These are phyloP conservation scores for Ephemerocybe angulata DNA, from an alignment of 768 basidiomycete species.

Conservation along the genomic window DNA sequence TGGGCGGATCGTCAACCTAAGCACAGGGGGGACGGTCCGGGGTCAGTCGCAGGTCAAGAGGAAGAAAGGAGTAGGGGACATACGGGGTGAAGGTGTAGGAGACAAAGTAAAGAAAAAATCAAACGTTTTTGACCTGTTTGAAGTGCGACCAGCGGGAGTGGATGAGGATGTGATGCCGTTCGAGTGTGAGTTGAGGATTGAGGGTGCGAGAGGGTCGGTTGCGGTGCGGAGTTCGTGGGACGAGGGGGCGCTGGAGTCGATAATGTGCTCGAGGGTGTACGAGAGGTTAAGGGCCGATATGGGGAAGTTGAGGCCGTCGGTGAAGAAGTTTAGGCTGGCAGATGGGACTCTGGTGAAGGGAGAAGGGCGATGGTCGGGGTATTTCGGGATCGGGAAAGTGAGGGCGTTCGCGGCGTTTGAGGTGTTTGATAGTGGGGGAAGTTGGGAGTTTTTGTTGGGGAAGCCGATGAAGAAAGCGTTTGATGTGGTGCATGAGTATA, in stretches of 20 bases:
- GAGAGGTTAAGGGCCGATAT: neutral
- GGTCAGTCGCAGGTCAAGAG: neutral
- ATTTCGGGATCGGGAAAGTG: neutral
- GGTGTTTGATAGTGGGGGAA: conserved; percentile 22
- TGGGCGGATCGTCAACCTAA: neutral
- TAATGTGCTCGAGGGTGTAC: conserved; percentile 1
- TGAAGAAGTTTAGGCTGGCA: neutral
- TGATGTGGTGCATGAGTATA: conserved; percentile 21
- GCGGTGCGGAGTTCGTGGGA: neutral
- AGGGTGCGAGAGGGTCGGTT: neutral
- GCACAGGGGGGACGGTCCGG: neutral
- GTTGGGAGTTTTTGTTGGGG: conserved; percentile 24
- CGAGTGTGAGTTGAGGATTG: neutral
- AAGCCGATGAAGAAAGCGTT: conserved; percentile 22
- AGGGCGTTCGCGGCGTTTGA: conserved; percentile 9
- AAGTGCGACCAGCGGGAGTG: neutral
- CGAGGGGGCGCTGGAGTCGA: neutral
- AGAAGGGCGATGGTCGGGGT: neutral
- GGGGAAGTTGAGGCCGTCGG: neutral
- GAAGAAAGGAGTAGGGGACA: neutral
- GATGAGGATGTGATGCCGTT: neutral
- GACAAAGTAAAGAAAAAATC: neutral
- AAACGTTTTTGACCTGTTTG: neutral
- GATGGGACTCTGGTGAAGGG: neutral
- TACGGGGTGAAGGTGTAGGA: neutral